phyloP scores from a whole-genome alignment of 2,329 filamentous ascomycete genomes.

The Hirsutella thompsonii region DNA sequence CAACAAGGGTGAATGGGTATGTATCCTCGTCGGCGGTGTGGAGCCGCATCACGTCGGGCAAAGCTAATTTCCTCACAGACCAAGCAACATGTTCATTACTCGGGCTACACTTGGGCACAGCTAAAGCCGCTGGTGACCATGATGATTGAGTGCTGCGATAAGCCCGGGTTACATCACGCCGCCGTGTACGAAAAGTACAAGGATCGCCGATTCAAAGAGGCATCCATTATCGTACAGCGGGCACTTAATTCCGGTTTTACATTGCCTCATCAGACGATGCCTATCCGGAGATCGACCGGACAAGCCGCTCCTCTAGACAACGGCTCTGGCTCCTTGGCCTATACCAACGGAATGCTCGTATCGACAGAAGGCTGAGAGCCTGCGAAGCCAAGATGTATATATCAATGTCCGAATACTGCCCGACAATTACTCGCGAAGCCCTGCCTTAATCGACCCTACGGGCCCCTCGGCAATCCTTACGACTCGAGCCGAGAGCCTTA shows the following conservation, averaged over 20 bases:
- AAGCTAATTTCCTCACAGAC: slow-evolving; percentile 36
- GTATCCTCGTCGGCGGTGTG: slow-evolving; percentile 15
- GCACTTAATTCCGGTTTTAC: slow-evolving; percentile 53
- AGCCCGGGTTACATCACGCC: slow-evolving; percentile 66
- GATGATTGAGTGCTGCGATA: slow-evolving; percentile 79
- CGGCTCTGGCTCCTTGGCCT: slow-evolving; percentile 12
- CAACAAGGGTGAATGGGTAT: slow-evolving; percentile 86
- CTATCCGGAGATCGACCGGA: slow-evolving; percentile 18
- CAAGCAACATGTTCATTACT: slow-evolving; percentile 78
- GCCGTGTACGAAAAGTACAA: slow-evolving; percentile 89
- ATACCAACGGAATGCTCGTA: slow-evolving; percentile 15
- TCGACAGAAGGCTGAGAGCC: slow-evolving; percentile 17
- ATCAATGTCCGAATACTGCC: slow-evolving; percentile 1
- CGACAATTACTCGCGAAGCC: neutral
- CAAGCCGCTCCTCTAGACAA: slow-evolving; percentile 9
- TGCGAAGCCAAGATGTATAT: neutral
- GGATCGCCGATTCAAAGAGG: slow-evolving; percentile 76
- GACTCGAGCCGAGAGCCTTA: too few relatives aligned
- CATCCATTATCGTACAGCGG: slow-evolving; percentile 65
- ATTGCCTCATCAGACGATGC: slow-evolving; percentile 29
- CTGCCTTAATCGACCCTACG: too few relatives aligned
- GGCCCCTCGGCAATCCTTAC: too few relatives aligned
- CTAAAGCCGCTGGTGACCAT: slow-evolving; percentile 63
- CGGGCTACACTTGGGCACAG: slow-evolving; percentile 81
- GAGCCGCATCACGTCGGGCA: too few relatives aligned